Percentiles rank a stretch among this genome's conserved stretches.
phyloP scores from a whole-genome alignment of 345 rosid genomes.

The Melaleuca quinquenervia region DNA sequence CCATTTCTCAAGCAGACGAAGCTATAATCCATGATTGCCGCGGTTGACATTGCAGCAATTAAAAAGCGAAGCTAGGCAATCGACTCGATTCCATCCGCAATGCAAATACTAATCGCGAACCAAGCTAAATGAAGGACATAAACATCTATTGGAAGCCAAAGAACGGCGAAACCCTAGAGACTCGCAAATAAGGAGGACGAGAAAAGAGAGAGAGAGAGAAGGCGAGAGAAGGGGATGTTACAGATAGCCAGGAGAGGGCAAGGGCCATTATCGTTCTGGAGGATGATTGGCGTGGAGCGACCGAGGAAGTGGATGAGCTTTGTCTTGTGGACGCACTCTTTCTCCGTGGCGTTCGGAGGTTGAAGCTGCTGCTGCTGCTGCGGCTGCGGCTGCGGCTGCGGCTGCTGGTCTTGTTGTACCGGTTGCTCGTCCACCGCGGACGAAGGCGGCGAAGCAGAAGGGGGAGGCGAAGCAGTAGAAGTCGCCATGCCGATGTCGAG shows the following conservation, averaged over 20 bases:
- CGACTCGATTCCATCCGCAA: background rate
- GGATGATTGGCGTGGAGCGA: conserved; percentile 75
- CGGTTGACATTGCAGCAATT: background rate
- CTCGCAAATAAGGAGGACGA: conserved; percentile 8
- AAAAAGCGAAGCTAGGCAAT: background rate
- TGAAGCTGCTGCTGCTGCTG: conserved; percentile 14
- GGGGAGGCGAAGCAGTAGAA: background rate
- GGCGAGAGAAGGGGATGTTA: conserved; percentile 12
- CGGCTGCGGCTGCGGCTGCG: conserved; percentile 20
- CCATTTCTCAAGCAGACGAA: background rate
- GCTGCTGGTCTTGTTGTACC: background rate
- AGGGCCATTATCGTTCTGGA: conserved; percentile 98
- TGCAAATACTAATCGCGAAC: background rate
- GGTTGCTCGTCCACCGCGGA: background rate
- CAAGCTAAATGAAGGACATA: background rate
- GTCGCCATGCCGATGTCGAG: background rate
- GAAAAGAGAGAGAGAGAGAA: background rate
- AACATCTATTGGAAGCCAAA: background rate
- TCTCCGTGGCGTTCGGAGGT: conserved; percentile 3
- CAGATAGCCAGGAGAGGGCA: conserved; percentile 98
- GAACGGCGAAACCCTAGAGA: background rate
- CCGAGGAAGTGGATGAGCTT: conserved; percentile 82
- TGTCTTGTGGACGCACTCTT: conserved; percentile 60
- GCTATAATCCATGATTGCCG: background rate
- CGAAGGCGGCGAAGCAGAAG: background rate